These are phyloP conservation scores for Begonia loranthoides DNA, from an alignment of 306 rosid species.

Conservation along the genomic window DNA sequence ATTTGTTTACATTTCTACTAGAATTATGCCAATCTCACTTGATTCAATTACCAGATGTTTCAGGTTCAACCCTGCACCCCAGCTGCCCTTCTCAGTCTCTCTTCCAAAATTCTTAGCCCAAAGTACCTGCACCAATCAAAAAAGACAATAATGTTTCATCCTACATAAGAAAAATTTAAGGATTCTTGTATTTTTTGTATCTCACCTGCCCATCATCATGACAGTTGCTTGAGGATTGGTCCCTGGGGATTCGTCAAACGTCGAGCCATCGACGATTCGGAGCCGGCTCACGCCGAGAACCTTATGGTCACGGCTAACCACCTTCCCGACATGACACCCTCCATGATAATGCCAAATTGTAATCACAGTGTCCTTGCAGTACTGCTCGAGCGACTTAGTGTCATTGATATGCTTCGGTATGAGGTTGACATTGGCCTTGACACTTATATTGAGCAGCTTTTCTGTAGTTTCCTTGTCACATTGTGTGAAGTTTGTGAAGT, in stretches of 20 bases:
- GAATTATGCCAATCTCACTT: background rate
- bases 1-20: conserved; percentile 21
- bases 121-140: conserved; percentile 56
- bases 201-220: conserved; percentile 96
- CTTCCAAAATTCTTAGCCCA: conserved; percentile 75
- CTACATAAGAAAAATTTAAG: background rate
- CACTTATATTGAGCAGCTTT: conserved; percentile 55
- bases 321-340: conserved; percentile 80
- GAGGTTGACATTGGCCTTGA: conserved; percentile 75
- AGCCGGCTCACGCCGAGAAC: conserved; percentile 70
- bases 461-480: conserved; percentile 32
- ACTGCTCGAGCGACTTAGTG: conserved; percentile 66
- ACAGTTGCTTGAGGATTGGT: conserved; percentile 96
- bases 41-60: too few species aligned
- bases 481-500: conserved; percentile 57
- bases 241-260: conserved; percentile 66
- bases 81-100: conserved; percentile 50
- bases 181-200: background rate
- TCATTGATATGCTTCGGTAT: conserved; percentile 62
- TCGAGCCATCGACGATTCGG: conserved; percentile 74
- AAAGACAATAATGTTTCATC: background rate
- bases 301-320: conserved; percentile 39
- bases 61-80: conserved; percentile 26
- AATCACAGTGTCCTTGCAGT: conserved; percentile 86
- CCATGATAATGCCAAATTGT: conserved; percentile 99